Base-by-base conservation (phyloP, 2,329 filamentous ascomycete species). In the Paracorniculantispora psalliotae region DNA sequence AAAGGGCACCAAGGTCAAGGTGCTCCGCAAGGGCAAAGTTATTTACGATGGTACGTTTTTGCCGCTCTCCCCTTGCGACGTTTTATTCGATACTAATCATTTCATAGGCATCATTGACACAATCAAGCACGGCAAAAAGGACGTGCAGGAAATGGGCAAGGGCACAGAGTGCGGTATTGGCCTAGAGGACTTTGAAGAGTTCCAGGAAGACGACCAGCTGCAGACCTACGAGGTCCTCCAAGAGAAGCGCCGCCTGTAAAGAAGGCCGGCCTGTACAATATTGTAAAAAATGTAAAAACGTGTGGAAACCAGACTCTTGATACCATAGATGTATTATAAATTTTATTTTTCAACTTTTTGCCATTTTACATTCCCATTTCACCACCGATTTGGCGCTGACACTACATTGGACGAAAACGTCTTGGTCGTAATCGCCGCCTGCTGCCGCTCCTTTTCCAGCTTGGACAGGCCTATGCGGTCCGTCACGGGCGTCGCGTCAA, bases 131-230 rank as follows among this genome's bases (percentile, higher is more conserved):
- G 85, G 89, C 72, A 97, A 97, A 81, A 96, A 96, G 72, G 91
- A 97, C 64, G 90, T 94, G 30, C 78, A 79, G 48, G 91, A 96
- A 69, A 94, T 96, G 86, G 86, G 86, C 67, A 97, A 96, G 75
- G 92, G 92, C 60, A 85, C 82, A n/a, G 94, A 99, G 74, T 99
- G 94, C 67, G 94, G 94, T 64, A 87, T 99, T 65, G 86, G 85
- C 55, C 93, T 99, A 67, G 85, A 88, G 3, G 82, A 80, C 33
- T 99, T 91, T 85, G 80, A 88, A 50, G 89, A 85, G 23, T 89
- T 97, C 70, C 72, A 87, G 68, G 79, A 85, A 15, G 94, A 93
- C 28, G 94, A 99, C 74, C 84, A 88, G 71, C 82, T 99, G 62
- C 94, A 97, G 77, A 87, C 86, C 35, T 96, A 92, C 68, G 91